Evolutionary conservation across 495 filamentous ascomycete genomes (phyloP), one percentile per base, ranked within the genome.

Genomic region (Xylaria flabelliformis): DNA sequence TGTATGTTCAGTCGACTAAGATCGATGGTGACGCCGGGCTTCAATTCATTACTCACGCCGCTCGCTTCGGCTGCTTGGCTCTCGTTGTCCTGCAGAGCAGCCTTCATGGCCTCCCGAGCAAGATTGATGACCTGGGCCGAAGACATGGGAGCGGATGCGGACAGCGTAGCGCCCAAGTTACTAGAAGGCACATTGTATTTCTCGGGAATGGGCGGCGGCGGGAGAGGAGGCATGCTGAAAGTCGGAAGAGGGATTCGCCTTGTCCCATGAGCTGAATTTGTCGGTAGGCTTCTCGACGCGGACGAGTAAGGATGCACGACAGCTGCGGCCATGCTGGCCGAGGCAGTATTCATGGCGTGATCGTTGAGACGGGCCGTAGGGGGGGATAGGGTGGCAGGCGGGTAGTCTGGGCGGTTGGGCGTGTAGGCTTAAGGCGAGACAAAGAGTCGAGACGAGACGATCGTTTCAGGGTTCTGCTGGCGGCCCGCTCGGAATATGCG

Each of bases 11-110:
- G 92, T 79, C 95, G 90, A 73, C 93, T 93, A 77, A 99, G 83
- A 79, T 97, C 93, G 76, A 99, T 91, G 17, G 95, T 97, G 73
- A 97, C 85, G 32, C 88, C 88, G 48, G 94, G 94, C 80, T 93
- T 91, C 66, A 93, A 85, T 21, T 89, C 90, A 79, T 88, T 89
- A 68, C 87, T 91, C 24, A 92, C 88, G 65, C 87, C 90, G 68
- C 90, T 91, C 46, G 86, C 90, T 67, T 91, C 91, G 50, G 90
- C 89, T 26, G 89, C 85, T 69, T 91, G 90, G 34, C 87, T 89
- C 76, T 91, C 90, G 51, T 89, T 91, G 73, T 92, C 91, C 74
- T 89, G 85, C 24, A 90, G 85, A 5, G 91, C 91, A 77, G 83
- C 86, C 61, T 90, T 87, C 80, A 94, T 91, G 4, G 90, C 88